phyloP scores from a whole-genome alignment of 2,329 filamentous ascomycete genomes.

The Phyllosticta citribraziliensis region DNA sequence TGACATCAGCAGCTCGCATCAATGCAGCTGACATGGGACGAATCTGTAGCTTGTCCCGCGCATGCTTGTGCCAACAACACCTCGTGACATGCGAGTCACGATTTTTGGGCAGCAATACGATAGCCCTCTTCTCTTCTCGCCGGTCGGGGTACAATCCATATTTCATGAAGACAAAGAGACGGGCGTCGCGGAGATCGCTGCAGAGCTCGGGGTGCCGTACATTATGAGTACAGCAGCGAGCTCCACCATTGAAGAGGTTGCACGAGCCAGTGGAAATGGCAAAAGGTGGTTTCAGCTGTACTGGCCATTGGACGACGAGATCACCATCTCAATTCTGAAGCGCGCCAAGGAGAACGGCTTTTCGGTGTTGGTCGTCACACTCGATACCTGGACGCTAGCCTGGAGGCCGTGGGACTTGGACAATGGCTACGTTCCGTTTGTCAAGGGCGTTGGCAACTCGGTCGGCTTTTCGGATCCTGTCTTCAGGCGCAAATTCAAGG shows the following conservation, averaged over 20 bases:
- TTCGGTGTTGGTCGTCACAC: constrained; percentile 56
- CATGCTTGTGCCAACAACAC: constrained; percentile 5
- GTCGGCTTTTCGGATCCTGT: constrained; percentile 59
- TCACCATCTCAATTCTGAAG: constrained; percentile 48
- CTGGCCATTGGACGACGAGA: constrained; percentile 54
- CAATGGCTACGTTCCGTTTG: constrained; percentile 32
- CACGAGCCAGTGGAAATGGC: constrained; percentile 43
- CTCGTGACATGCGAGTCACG: constrained; percentile 2
- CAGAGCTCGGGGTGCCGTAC: constrained; percentile 51
- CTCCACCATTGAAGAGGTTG: constrained; percentile 54
- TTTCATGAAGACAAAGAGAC: constrained; percentile 57
- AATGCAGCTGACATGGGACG: not conserved
- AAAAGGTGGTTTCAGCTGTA: constrained; percentile 63
- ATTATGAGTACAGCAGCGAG: constrained; percentile 54
- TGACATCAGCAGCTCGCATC: not conserved
- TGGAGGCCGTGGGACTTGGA: constrained; percentile 63
- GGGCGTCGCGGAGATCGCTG: constrained; percentile 50
- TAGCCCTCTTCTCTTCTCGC: constrained; percentile 51
- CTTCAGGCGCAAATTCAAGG: constrained; percentile 49
- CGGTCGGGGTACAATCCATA: constrained; percentile 55
- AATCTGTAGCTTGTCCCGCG: constrained; percentile 3
- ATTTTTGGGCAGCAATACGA: constrained; percentile 32
- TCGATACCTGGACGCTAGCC: constrained; percentile 57
- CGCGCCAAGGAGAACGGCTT: constrained; percentile 53
- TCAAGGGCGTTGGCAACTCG: constrained; percentile 41